A percentile compares a stretch with the other conserved stretches of the same genome.
phyloP scores from a whole-genome alignment of 352 stramenopile genomes.

The Globisporangium carolinianum region DNA sequence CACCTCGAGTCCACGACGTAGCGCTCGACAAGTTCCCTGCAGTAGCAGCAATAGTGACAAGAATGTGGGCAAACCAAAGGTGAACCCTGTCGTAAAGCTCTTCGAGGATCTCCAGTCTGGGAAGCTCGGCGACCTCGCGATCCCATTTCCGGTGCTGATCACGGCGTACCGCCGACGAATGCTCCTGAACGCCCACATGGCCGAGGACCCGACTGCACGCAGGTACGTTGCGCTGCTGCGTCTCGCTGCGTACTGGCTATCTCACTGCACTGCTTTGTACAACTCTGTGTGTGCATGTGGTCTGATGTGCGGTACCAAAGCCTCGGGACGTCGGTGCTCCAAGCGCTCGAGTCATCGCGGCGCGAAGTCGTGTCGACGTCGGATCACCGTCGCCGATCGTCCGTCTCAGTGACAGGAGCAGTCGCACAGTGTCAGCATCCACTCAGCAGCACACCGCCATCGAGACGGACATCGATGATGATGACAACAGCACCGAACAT shows the following conservation, averaged over 20 bases:
- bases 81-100: conserved; percentile 66
- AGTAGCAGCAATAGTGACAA: conserved; percentile 1
- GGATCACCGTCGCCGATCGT: conserved; percentile 3
- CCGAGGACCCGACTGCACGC: conserved; percentile 43
- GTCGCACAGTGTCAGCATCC: too few relatives aligned
- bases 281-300: too few relatives aligned
- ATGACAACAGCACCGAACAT: not conserved
- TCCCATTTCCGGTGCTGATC: conserved; percentile 74
- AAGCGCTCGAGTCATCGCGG: conserved; percentile 55
- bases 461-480: conserved; percentile 1
- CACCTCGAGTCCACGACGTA: conserved; percentile 1
- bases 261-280: too few relatives aligned
- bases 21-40: too few relatives aligned
- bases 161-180: conserved; percentile 71
- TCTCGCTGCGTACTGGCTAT: too few relatives aligned
- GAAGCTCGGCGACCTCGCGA: conserved; percentile 65
- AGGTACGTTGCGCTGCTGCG: conserved; percentile 13
- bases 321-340: conserved; percentile 21
- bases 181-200: conserved; percentile 82
- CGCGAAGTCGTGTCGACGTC: conserved; percentile 15
- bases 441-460: too few relatives aligned
- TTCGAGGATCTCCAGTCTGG: conserved; percentile 75
- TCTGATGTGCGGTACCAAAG: not conserved
- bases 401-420: not conserved
- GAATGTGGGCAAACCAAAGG: not conserved